phyloP scores from a whole-genome alignment of 148 eudicot species.

The Silene uniflora region DNA sequence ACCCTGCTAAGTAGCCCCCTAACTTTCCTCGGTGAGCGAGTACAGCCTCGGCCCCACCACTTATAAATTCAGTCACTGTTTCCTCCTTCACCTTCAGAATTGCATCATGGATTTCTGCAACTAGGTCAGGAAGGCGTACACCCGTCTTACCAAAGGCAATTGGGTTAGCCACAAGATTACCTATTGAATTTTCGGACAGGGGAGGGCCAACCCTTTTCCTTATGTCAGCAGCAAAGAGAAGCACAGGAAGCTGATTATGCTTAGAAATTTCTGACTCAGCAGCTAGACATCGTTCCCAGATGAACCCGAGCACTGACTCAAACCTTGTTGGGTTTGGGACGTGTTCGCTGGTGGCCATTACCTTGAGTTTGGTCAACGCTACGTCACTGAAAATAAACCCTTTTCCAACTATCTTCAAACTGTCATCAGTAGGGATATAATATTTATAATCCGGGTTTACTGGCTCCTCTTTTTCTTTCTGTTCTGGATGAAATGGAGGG shows the following conservation, averaged over 20 bases:
- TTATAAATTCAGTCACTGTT: background rate
- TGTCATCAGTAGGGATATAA: background rate
- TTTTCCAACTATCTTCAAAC: background rate
- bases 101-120: conserved; percentile 13
- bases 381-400: conserved; percentile 1
- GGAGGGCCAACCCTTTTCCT: conserved; percentile 7
- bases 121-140: background rate
- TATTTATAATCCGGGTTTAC: background rate
- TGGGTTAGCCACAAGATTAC: conserved; percentile 1
- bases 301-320: conserved; percentile 14
- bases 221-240: conserved; percentile 15
- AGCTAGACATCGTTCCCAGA: conserved; percentile 13
- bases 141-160: background rate
- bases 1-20: background rate
- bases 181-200: conserved; percentile 1
- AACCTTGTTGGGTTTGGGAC: conserved; percentile 12
- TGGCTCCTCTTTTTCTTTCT: background rate
- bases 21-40: background rate
- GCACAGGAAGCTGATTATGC: background rate
- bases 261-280: background rate
- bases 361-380: conserved; percentile 1
- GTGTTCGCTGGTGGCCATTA: background rate
- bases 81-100: conserved; percentile 9
- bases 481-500: conserved; percentile 2
- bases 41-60: conserved; percentile 3